phyloP scores from a whole-genome alignment of 2,329 filamentous ascomycete species.

The Aspergillus clavatus region DNA sequence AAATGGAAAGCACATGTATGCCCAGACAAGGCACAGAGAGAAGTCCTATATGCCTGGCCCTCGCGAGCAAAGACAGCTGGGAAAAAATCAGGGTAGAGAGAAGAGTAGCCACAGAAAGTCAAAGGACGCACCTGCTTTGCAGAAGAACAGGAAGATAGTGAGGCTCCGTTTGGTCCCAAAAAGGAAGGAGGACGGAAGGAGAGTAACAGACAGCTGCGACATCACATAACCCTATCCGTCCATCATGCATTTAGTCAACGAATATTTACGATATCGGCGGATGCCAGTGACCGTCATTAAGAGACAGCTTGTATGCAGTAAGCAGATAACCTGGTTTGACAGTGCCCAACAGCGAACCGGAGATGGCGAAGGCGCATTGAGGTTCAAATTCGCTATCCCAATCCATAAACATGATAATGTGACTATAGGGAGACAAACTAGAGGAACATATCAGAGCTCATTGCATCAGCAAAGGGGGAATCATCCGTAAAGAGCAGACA shows the following conservation, averaged over 20 bases:
- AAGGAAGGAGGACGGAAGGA: neutral
- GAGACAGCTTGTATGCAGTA: neutral
- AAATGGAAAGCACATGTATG: constrained; percentile 10
- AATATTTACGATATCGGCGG: too few species aligned
- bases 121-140: neutral
- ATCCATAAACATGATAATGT: neutral
- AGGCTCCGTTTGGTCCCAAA: neutral
- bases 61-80: neutral
- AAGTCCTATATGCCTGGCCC: neutral
- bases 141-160: neutral
- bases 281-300: too few species aligned
- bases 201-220: neutral
- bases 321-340: neutral
- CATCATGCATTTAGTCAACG: too few species aligned
- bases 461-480: constrained; percentile 25
- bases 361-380: neutral
- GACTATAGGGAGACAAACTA: constrained; percentile 9
- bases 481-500: constrained; percentile 20
- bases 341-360: neutral
- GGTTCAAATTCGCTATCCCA: neutral
- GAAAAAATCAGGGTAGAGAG: neutral
- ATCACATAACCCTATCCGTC: too few species aligned
- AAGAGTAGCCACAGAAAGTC: neutral
- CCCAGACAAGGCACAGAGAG: neutral
- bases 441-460: constrained; percentile 13